These are phyloP conservation scores for Skeletonema marinoi DNA, from an alignment of 108 stramenopile species.

Conservation along the genomic window DNA sequence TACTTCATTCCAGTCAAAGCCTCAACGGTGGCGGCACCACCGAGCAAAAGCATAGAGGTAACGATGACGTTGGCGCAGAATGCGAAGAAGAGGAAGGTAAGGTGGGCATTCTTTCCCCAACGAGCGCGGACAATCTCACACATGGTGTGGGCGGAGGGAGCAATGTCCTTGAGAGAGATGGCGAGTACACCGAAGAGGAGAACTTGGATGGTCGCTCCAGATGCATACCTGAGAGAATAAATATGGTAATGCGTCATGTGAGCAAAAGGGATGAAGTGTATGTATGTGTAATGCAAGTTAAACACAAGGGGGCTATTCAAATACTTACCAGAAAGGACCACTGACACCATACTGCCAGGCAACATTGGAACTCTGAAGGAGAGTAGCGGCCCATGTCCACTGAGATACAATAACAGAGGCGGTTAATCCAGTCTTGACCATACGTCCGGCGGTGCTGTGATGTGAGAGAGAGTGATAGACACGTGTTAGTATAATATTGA, in stretches of 20 bases:
- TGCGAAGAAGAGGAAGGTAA: slow-evolving; percentile 91
- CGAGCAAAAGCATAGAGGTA: slow-evolving; percentile 95
- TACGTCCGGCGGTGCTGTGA: slow-evolving; percentile 90
- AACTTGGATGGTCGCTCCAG: slow-evolving; percentile 93
- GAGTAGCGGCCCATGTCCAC: slow-evolving; percentile 96
- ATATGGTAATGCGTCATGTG: no score
- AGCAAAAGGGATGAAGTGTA: no score
- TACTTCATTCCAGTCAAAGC: slow-evolving; percentile 89
- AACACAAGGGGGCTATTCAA: slow-evolving; percentile 15
- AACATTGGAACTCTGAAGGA: slow-evolving; percentile 93
- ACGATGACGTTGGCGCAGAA: slow-evolving; percentile 83
- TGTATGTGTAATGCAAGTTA: neutral
- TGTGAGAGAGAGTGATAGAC: slow-evolving; percentile 2
- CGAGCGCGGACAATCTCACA: slow-evolving; percentile 92
- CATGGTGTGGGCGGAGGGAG: slow-evolving; percentile 91
- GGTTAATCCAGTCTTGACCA: slow-evolving; percentile 91
- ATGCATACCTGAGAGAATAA: slow-evolving; percentile 64
- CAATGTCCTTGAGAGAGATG: slow-evolving; percentile 89
- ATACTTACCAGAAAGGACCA: slow-evolving; percentile 84
- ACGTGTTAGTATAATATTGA: neutral
- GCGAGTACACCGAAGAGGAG: slow-evolving; percentile 93
- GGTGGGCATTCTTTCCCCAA: slow-evolving; percentile 88
- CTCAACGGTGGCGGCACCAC: slow-evolving; percentile 90
- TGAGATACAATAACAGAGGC: slow-evolving; percentile 90
- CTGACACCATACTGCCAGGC: slow-evolving; percentile 90